Conservation (phyloP, 2,329 filamentous ascomycete genomes). For the Epichloe bromicola region DNA sequence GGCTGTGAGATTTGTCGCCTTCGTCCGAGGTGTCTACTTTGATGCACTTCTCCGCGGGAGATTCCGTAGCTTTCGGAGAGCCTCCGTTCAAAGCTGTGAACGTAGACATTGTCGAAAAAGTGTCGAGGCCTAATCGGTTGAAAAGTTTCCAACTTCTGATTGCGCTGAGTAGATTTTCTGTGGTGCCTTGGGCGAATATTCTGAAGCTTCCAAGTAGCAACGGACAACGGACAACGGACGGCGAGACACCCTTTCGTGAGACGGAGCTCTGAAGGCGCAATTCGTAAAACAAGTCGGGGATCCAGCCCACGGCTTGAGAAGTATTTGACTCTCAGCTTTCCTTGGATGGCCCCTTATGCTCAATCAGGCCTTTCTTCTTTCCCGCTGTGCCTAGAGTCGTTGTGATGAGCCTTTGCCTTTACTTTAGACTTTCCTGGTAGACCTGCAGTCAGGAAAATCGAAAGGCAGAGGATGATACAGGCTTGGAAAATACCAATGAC, state of each 20-base stretch:
- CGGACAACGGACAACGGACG: not conserved
- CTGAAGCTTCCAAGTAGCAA: not conserved
- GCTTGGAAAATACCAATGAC: not conserved
- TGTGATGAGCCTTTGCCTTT: not conserved
- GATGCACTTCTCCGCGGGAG: constrained; percentile 16
- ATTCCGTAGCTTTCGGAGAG: constrained; percentile 31
- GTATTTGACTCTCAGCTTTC: not conserved
- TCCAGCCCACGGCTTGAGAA: constrained; percentile 5
- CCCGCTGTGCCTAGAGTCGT: not conserved
- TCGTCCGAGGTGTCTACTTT: constrained; percentile 22
- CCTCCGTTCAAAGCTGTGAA: constrained; percentile 39
- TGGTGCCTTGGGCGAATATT: not conserved
- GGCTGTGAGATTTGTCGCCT: constrained; percentile 14
- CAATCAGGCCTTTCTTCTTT: not conserved
- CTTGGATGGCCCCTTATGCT: not conserved
- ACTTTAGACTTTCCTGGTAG: not conserved
- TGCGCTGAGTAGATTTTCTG: not conserved
- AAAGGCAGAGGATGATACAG: not conserved
- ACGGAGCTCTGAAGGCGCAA: constrained; percentile 3
- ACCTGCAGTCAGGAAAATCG: constrained; percentile 1
- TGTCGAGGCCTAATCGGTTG: not conserved
- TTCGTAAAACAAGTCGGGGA: constrained; percentile 1
- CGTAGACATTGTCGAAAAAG: constrained; percentile 27
- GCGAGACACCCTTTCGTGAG: constrained; percentile 5
- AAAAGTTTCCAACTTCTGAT: not conserved